Conservation (phyloP, 768 basidiomycete genomes). For the Baorangia bicolor region DNA sequence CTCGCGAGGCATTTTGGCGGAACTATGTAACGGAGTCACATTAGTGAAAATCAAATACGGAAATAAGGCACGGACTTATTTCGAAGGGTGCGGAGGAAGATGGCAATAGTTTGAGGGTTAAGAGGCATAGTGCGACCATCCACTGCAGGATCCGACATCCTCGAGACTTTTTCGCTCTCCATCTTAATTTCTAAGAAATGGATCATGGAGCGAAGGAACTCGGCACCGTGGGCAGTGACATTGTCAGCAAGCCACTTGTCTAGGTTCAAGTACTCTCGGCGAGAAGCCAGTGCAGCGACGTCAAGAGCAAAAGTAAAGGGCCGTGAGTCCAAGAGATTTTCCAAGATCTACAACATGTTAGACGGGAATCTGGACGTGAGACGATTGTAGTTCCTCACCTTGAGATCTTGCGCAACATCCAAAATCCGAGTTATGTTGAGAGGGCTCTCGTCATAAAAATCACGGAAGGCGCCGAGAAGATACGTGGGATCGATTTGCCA, state of each 20-base stretch:
- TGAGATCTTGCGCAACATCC: slow-evolving; percentile 93
- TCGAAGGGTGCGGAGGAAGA: slow-evolving; percentile 87
- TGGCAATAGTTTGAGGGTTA: slow-evolving; percentile 86
- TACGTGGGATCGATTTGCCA: slow-evolving; percentile 89
- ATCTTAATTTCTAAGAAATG: slow-evolving; percentile 92
- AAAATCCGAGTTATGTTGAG: slow-evolving; percentile 92
- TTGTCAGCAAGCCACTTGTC: slow-evolving; percentile 97
- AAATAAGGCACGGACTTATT: slow-evolving; percentile 56
- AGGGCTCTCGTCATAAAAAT: slow-evolving; percentile 89
- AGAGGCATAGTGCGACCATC: slow-evolving; percentile 84
- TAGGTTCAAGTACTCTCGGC: slow-evolving; percentile 90
- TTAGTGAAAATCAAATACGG: slow-evolving; percentile 1
- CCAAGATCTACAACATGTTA: slow-evolving; percentile 64
- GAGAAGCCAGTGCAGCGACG: slow-evolving; percentile 89
- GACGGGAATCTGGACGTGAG: not conserved
- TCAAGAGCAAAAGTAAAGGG: slow-evolving; percentile 91
- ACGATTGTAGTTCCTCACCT: slow-evolving; percentile 48
- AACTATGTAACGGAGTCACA: slow-evolving; percentile 40
- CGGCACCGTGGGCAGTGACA: slow-evolving; percentile 74
- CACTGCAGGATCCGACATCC: slow-evolving; percentile 73
- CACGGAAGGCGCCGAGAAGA: slow-evolving; percentile 83
- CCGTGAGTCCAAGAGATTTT: slow-evolving; percentile 85
- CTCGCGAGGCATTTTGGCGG: slow-evolving; percentile 68
- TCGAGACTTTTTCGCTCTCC: slow-evolving; percentile 77
- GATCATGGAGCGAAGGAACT: slow-evolving; percentile 85